These are phyloP conservation scores for Botrytis medusae DNA, from an alignment of 2,329 filamentous ascomycete genomes.

Conservation along the genomic window DNA sequence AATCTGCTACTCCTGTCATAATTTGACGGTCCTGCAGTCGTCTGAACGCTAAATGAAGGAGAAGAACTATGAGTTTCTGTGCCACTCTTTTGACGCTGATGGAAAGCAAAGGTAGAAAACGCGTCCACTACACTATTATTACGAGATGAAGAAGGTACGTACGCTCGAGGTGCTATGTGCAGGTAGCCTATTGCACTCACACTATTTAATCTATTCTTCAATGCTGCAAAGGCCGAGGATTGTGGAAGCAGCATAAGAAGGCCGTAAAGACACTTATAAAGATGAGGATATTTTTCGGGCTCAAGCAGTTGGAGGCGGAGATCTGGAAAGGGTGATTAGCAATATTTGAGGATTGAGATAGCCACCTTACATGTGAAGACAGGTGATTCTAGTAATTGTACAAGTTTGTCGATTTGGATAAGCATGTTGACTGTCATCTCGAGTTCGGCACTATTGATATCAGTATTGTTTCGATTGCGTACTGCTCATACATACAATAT, in stretches of 20 bases:
- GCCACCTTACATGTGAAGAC: conserved; percentile 89
- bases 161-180: conserved; percentile 78
- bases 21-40: conserved; percentile 52
- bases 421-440: conserved; percentile 99
- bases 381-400: conserved; percentile 93
- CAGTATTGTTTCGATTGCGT: conserved; percentile 25
- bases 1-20: conserved; percentile 76
- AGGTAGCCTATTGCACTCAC: conserved; percentile 96
- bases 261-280: conserved; percentile 97
- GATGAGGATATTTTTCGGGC: conserved; percentile 88
- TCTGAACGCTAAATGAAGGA: conserved; percentile 44
- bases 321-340: conserved; percentile 53
- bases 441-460: conserved; percentile 71
- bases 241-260: conserved; percentile 98
- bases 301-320: conserved; percentile 92
- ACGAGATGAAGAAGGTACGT: conserved; percentile 49
- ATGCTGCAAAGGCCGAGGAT: conserved; percentile 91
- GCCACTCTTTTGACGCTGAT: conserved; percentile 37
- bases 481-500: conserved; percentile 65
- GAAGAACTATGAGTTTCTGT: conserved; percentile 39
- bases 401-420: conserved; percentile 97
- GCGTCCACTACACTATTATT: conserved; percentile 40
- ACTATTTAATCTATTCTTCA: conserved; percentile 95
- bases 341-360: not conserved
- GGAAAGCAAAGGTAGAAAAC: conserved; percentile 37